phyloP scores from a whole-genome alignment of 2,329 filamentous ascomycete genomes.

The Phaeosphaeria sp. region DNA sequence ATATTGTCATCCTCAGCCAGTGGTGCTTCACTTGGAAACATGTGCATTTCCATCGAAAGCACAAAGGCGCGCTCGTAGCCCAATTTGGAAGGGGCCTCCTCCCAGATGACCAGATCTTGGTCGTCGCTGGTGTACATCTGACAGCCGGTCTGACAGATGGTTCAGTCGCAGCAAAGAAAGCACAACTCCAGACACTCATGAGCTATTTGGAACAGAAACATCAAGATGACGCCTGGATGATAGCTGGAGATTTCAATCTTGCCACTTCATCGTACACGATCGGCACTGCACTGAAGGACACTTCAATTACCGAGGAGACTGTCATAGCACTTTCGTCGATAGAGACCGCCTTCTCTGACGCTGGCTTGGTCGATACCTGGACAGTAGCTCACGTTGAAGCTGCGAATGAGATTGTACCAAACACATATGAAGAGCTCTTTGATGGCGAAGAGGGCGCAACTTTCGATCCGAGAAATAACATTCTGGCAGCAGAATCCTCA shows the following conservation, averaged over 20 bases:
- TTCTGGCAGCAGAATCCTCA: conserved; percentile 61
- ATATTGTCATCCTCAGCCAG: conserved; percentile 66
- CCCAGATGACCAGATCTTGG: conserved; percentile 41
- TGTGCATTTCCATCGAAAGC: conserved; percentile 61
- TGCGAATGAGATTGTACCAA: conserved; percentile 47
- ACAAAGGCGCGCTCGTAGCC: conserved; percentile 65
- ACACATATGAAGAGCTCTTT: conserved; percentile 46
- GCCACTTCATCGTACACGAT: conserved; percentile 66
- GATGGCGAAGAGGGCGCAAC: conserved; percentile 71
- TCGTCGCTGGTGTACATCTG: conserved; percentile 67
- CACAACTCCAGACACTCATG: conserved; percentile 62
- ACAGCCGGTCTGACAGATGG: conserved; percentile 67
- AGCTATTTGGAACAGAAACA: conserved; percentile 55
- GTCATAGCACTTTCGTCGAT: conserved; percentile 54
- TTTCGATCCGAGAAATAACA: conserved; percentile 66
- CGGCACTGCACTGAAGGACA: conserved; percentile 58
- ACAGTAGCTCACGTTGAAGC: conserved; percentile 53
- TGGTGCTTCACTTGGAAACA: conserved; percentile 63
- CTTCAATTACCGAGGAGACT: conserved; percentile 61
- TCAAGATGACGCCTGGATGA: conserved; percentile 57
- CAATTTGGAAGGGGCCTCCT: conserved; percentile 48
- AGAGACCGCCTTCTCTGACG: conserved; percentile 55
- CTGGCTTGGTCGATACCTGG: conserved; percentile 63
- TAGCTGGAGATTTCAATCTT: conserved; percentile 72
- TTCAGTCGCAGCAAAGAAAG: conserved; percentile 63